A percentile compares a stretch with the other conserved stretches of the same genome.
These are phyloP conservation scores for Scutellaria baicalensis DNA, from an alignment of 257 asterid genomes.

Conservation along the genomic window DNA sequence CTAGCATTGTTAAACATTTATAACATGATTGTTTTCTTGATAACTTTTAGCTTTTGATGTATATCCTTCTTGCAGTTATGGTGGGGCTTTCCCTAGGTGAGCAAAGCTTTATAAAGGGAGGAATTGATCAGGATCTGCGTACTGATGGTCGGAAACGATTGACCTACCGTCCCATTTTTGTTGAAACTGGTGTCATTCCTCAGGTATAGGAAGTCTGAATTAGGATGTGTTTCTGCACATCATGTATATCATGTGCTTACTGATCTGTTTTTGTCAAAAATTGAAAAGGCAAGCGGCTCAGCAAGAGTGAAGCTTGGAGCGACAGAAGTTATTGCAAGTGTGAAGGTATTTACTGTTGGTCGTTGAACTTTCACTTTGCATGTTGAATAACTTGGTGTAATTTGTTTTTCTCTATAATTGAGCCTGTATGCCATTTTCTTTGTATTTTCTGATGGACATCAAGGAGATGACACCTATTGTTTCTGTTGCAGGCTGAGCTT, in stretches of 20 bases:
- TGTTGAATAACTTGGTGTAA: constrained; percentile 1
- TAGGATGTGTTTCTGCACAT: background rate
- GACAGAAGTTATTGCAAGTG: constrained; percentile 84
- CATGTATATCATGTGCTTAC: background rate
- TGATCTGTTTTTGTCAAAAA: constrained; percentile 6
- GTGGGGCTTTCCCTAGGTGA: constrained; percentile 75
- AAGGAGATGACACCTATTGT: background rate
- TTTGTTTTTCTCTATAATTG: background rate
- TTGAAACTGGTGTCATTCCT: constrained; percentile 81
- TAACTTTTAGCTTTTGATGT: background rate
- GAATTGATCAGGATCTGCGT: constrained; percentile 81
- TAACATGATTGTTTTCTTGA: background rate
- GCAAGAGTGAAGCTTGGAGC: constrained; percentile 87
- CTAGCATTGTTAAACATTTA: background rate
- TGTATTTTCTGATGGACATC: background rate
- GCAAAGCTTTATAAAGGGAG: constrained; percentile 67
- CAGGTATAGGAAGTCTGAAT: constrained; percentile 40
- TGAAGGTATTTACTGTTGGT: constrained; percentile 44
- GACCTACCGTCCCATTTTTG: constrained; percentile 57
- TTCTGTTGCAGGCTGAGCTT: constrained; percentile 72
- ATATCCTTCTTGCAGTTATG: constrained; percentile 41
- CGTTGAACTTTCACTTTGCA: background rate
- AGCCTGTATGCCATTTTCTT: background rate
- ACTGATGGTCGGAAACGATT: constrained; percentile 78
- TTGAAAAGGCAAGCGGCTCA: constrained; percentile 87